These are phyloP conservation scores for Blastocystis hominis DNA, from an alignment of 352 stramenopile genomes.

Conservation along the genomic window DNA sequence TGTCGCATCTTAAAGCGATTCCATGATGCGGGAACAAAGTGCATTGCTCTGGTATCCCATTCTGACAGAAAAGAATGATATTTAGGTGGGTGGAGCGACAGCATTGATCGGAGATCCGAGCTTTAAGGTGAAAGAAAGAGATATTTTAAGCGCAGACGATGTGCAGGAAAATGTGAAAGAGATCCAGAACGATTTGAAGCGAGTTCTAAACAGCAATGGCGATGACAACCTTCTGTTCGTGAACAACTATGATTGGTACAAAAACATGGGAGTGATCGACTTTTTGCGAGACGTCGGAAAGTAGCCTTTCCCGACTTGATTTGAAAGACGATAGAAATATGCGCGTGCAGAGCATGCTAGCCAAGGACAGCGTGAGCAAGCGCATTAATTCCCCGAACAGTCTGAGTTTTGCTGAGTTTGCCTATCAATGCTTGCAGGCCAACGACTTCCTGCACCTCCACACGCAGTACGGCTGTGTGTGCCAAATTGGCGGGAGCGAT, in stretches of 20 bases:
- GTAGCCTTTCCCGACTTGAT: slow-evolving; percentile 59
- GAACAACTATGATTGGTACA: slow-evolving; percentile 96
- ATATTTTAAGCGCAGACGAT: slow-evolving; percentile 82
- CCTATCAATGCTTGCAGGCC: slow-evolving; percentile 97
- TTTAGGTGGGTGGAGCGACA: slow-evolving; percentile 68
- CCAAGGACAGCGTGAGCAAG: slow-evolving; percentile 90
- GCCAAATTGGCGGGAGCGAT: slow-evolving; percentile 94
- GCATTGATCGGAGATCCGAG: slow-evolving; percentile 92
- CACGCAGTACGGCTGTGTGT: slow-evolving; percentile 74
- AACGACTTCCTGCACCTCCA: slow-evolving; percentile 96
- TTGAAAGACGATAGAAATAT: slow-evolving; percentile 71
- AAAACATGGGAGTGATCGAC: slow-evolving; percentile 81
- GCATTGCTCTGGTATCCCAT: slow-evolving; percentile 77
- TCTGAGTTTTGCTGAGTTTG: slow-evolving; percentile 98
- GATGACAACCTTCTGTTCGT: slow-evolving; percentile 80
- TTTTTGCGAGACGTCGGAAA: slow-evolving; percentile 91
- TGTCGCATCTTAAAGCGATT: slow-evolving; percentile 76
- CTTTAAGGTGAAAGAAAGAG: slow-evolving; percentile 88
- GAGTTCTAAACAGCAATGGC: slow-evolving; percentile 83
- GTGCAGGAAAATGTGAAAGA: slow-evolving; percentile 79
- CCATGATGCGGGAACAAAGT: slow-evolving; percentile 73
- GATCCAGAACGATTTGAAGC: slow-evolving; percentile 78
- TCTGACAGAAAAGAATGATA: slow-evolving; percentile 63
- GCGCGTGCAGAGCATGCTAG: slow-evolving; percentile 95
- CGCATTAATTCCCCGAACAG: slow-evolving; percentile 80